Evolutionary conservation across 176 grass and related monocot genomes (phyloP), one percentile per base, ranked within the genome.

Genomic region (Triticum urartu): DNA sequence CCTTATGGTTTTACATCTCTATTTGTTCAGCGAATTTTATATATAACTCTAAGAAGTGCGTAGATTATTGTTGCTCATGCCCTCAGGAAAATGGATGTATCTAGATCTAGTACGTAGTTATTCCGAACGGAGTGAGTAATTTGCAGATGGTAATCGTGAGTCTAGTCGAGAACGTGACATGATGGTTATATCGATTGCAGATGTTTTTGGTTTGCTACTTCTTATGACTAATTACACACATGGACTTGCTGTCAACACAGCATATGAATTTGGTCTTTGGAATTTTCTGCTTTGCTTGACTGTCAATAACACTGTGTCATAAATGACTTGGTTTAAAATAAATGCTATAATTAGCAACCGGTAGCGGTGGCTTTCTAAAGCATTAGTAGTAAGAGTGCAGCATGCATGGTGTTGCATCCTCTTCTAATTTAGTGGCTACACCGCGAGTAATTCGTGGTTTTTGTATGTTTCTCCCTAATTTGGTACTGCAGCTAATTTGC

Each of bases 251-350:
- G 11, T 50, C 47, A 15, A 52, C 48, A 52, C 11, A 52, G 13
- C 48, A 52, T 52, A 52, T 52, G 14, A 52, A 52, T 2, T 5
- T 40, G 33, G 24, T 58, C 11, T 75, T 85, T 13, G 8, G 28
- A 85, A 26, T 60, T 85, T 56, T 21, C 8, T 87, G 56, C 13
- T 28, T 60, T 78, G 54, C 50, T 81, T 12, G 40, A 74, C 39
- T 81, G 20, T 64, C 25, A n/a, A 8, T 36, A 14, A 21, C 39
- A 11, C 10, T 43, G 42, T 43, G 42, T 0, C 9, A 2, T 11
- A 3, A 43, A 43, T 43, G 3, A 43, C 42, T 43, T 43, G 42
- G 3, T 43, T 43, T 43, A 43, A 43, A 42, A 11, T 43, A 11
- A 43, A 69, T 68, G 20, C 63, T 70, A 61, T 69, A 43, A 12